A percentile compares a stretch with the other conserved stretches of the same genome.
Conservation (phyloP, 352 stramenopile species). For the Phytophthora sp. region DNA sequence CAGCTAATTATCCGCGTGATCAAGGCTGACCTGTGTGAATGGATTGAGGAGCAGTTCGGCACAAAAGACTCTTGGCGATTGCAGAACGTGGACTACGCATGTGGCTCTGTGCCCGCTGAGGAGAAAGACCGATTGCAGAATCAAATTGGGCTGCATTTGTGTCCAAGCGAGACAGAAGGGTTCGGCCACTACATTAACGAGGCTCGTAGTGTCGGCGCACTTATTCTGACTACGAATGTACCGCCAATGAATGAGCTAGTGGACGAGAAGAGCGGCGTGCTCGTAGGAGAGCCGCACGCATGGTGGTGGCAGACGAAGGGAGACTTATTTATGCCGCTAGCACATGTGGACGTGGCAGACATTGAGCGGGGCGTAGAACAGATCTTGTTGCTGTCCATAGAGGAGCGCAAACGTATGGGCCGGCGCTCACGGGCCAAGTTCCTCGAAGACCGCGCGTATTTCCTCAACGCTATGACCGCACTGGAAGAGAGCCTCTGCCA, state of each 20-base stretch:
- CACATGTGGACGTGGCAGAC: slow-evolving; percentile 59
- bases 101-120: slow-evolving; percentile 54
- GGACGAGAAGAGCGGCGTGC: slow-evolving; percentile 69
- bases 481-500: slow-evolving; percentile 81
- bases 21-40: slow-evolving; percentile 63
- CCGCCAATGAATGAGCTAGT: slow-evolving; percentile 88
- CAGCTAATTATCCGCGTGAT: slow-evolving; percentile 74
- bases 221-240: slow-evolving; percentile 82
- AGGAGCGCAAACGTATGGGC: slow-evolving; percentile 79
- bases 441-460: slow-evolving; percentile 81
- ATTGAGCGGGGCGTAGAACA: slow-evolving; percentile 74
- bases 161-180: slow-evolving; percentile 77
- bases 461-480: slow-evolving; percentile 81
- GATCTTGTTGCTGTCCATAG: slow-evolving; percentile 73
- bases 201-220: slow-evolving; percentile 69
- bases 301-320: slow-evolving; percentile 88
- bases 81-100: slow-evolving; percentile 81
- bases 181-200: slow-evolving; percentile 91
- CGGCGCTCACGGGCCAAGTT: slow-evolving; percentile 70
- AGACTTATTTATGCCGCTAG: slow-evolving; percentile 85
- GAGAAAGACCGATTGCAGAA: slow-evolving; percentile 77
- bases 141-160: slow-evolving; percentile 76
- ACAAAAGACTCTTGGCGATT: slow-evolving; percentile 52
- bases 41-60: slow-evolving; percentile 70
- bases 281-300: slow-evolving; percentile 55